Percentiles rank a stretch among this genome's conserved stretches.
Evolutionary conservation across 345 rosid species (phyloP).

Genomic region (Cardamine chenopodiifolia): DNA sequence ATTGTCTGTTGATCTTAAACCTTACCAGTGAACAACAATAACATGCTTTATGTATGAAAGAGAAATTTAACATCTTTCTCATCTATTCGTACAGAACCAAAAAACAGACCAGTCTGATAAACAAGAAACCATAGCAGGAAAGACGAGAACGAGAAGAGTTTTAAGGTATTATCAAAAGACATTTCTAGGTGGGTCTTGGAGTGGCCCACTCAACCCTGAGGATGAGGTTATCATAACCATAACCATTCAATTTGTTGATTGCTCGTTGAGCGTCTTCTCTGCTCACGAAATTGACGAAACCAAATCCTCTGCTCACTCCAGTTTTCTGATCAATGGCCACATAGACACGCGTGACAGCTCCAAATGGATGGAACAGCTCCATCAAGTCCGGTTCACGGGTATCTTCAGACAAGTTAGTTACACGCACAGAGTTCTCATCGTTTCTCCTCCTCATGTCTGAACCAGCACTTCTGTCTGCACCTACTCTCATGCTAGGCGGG

Average conservation of each 20-base stretch:
- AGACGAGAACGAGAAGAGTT: slow-evolving; percentile 6
- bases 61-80: slow-evolving; percentile 8
- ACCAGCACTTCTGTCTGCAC: slow-evolving; percentile 68
- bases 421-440: slow-evolving; percentile 89
- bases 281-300: slow-evolving; percentile 84
- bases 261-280: slow-evolving; percentile 90
- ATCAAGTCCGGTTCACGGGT: slow-evolving; percentile 81
- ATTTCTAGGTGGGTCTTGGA: slow-evolving; percentile 69
- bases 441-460: slow-evolving; percentile 91
- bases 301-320: slow-evolving; percentile 87
- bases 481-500: slow-evolving; percentile 77
- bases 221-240: slow-evolving; percentile 92
- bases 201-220: slow-evolving; percentile 95
- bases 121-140: slow-evolving; percentile 17
- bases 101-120: slow-evolving; percentile 22
- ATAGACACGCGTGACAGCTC: slow-evolving; percentile 75
- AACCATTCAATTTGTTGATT: slow-evolving; percentile 82
- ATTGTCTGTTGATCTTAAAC: not conserved
- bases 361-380: slow-evolving; percentile 85
- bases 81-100: slow-evolving; percentile 1
- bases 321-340: slow-evolving; percentile 92
- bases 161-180: slow-evolving; percentile 4
- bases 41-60: slow-evolving; percentile 7
- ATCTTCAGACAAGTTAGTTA: slow-evolving; percentile 84
- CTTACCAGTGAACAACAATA: not conserved